A percentile compares a stretch with the other conserved stretches of the same genome.
These are phyloP conservation scores for Sclerotinia spermophila DNA, from an alignment of 2,329 filamentous ascomycete genomes.

Conservation along the genomic window DNA sequence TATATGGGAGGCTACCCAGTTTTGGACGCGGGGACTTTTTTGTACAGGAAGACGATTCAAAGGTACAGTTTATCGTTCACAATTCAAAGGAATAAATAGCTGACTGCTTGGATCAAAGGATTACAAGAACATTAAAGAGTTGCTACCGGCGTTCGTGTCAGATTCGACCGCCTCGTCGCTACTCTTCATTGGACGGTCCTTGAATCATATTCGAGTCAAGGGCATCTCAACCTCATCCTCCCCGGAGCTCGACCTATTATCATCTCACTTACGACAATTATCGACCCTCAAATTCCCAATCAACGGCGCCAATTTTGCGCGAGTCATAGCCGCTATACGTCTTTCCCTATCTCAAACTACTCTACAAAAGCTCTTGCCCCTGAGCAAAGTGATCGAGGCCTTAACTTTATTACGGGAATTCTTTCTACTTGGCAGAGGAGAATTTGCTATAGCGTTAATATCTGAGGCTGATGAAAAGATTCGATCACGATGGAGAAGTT, in stretches of 20 bases:
- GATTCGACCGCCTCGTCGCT: constrained; percentile 73
- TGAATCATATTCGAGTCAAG: constrained; percentile 73
- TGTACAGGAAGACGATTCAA: constrained; percentile 49
- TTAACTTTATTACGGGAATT: constrained; percentile 79
- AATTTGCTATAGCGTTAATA: constrained; percentile 85
- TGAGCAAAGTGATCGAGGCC: constrained; percentile 71
- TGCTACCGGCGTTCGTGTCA: constrained; percentile 79
- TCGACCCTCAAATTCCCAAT: constrained; percentile 70
- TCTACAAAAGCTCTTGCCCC: constrained; percentile 75
- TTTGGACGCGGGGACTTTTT: constrained; percentile 86
- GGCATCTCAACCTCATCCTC: constrained; percentile 42
- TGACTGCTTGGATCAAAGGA: constrained; percentile 40
- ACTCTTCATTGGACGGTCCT: constrained; percentile 82
- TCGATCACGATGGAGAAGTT: constrained; percentile 65
- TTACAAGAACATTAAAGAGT: constrained; percentile 54
- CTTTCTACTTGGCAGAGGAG: constrained; percentile 80
- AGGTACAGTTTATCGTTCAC: constrained; percentile 1
- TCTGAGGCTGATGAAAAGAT: constrained; percentile 79
- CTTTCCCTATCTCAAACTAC: constrained; percentile 79
- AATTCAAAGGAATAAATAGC: neutral
- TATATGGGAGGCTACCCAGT: constrained; percentile 79
- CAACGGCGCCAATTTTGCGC: constrained; percentile 65
- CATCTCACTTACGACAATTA: constrained; percentile 66
- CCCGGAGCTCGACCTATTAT: constrained; percentile 57
- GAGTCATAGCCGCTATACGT: constrained; percentile 71